These are phyloP conservation scores for Eimeria praecox DNA, from an alignment of 169 alveolate species.

Conservation along the genomic window DNA sequence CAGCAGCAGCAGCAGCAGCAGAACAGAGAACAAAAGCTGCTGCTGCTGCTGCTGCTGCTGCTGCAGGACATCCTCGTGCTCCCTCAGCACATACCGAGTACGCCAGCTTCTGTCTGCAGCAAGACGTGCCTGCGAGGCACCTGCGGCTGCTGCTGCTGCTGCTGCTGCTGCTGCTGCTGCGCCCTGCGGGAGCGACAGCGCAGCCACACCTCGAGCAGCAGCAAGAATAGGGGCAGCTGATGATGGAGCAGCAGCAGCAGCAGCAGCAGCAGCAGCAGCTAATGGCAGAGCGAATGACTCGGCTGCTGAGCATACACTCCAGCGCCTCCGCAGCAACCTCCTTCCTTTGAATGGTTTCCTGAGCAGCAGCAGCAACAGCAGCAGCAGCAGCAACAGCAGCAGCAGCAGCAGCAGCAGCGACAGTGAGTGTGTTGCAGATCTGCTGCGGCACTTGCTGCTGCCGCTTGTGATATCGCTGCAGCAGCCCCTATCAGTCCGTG, in stretches of 20 bases:
- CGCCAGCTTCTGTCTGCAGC: conserved; percentile 40
- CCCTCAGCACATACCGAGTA: neutral
- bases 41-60: conserved; percentile 66
- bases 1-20: neutral
- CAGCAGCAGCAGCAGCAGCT: conserved; percentile 6
- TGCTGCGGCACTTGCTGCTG: conserved; percentile 62
- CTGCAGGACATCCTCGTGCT: conserved; percentile 9
- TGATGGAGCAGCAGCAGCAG: neutral
- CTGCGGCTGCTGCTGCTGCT: conserved; percentile 15
- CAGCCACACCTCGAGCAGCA: conserved; percentile 27
- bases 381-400: neutral
- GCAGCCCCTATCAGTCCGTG: conserved; percentile 38
- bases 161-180: neutral
- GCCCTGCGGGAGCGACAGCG: neutral
- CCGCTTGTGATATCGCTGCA: conserved; percentile 26
- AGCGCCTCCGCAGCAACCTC: neutral
- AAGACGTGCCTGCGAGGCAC: neutral
- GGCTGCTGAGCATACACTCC: neutral
- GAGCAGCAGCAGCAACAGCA: conserved; percentile 10
- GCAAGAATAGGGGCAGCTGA: neutral
- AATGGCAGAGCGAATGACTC: neutral
- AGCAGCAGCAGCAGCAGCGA: conserved; percentile 45
- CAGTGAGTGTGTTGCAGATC: neutral
- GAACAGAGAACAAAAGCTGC: neutral
- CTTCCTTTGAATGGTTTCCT: neutral